These are phyloP conservation scores for Hypericum perforatum DNA, from an alignment of 345 rosid species.

Conservation along the genomic window DNA sequence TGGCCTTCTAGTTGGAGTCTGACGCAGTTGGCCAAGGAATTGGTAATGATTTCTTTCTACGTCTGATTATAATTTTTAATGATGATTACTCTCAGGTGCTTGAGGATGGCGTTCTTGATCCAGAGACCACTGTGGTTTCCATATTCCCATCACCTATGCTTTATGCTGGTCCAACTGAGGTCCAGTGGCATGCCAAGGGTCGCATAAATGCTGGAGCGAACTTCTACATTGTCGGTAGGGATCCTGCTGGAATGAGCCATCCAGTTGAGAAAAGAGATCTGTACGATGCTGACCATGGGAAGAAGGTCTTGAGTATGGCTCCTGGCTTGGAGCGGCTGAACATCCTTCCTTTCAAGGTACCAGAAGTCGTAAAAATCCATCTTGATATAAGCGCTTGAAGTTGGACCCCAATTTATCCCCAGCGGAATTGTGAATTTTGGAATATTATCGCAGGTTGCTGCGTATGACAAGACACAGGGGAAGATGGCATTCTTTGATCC, in stretches of 20 bases:
- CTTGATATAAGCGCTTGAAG: not conserved
- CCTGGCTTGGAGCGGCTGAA: conserved; percentile 92
- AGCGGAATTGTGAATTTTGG: not conserved
- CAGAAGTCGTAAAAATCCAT: not conserved
- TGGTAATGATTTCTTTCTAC: too few relatives aligned
- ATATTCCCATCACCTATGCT: conserved; percentile 99
- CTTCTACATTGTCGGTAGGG: conserved; percentile 98
- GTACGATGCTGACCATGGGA: conserved; percentile 97
- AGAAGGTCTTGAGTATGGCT: conserved; percentile 94
- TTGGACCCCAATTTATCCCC: not conserved
- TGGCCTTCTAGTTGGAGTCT: not conserved
- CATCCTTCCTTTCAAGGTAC: conserved; percentile 95
- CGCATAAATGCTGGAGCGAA: conserved; percentile 97
- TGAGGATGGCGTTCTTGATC: conserved; percentile 98
- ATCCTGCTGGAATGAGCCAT: conserved; percentile 98
- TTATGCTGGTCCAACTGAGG: conserved; percentile 99
- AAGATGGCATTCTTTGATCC: conserved; percentile 99
- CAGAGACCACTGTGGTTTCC: conserved; percentile 92
- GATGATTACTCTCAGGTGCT: conserved; percentile 49
- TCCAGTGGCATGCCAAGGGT: conserved; percentile 99
- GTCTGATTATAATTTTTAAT: conserved; percentile 3
- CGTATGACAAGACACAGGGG: conserved; percentile 86
- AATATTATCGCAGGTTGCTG: conserved; percentile 61
- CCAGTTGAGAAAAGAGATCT: conserved; percentile 89
- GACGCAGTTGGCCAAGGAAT: not conserved